phyloP scores from a whole-genome alignment of 805 yeast species.

The Blastobotrys mokoenaii region DNA sequence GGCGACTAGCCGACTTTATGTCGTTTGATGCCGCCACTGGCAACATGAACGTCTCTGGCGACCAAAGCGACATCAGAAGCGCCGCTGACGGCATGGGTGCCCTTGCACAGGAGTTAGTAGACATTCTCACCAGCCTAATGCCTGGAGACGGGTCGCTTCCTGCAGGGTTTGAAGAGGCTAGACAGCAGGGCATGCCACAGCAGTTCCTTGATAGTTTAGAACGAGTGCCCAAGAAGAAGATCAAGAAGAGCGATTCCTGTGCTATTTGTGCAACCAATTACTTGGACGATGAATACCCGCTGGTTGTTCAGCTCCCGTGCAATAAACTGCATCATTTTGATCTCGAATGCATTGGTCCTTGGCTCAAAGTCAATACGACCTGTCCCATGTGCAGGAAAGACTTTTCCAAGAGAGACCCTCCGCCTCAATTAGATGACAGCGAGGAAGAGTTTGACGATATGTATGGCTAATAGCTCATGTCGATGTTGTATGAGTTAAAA shows the following conservation, averaged over 20 bases:
- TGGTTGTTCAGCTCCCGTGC: conserved; percentile 72
- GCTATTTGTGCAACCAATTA: conserved; percentile 77
- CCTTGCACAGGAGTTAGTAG: neutral
- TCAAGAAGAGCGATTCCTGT: conserved; percentile 49
- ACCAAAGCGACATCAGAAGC: neutral
- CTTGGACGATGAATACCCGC: conserved; percentile 64
- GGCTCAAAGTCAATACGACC: conserved; percentile 54
- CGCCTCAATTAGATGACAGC: conserved; percentile 31
- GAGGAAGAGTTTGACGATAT: conserved; percentile 65
- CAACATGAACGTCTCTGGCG: neutral
- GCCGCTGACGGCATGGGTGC: neutral
- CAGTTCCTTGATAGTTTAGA: conserved; percentile 70
- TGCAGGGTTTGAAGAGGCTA: neutral
- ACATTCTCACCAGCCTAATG: neutral
- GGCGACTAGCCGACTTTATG: neutral
- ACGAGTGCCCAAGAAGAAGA: conserved; percentile 45
- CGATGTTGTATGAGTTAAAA: neutral
- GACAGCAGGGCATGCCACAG: conserved; percentile 41
- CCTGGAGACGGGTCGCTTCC: neutral
- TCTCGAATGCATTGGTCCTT: conserved; percentile 82
- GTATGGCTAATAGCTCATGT: conserved; percentile 49
- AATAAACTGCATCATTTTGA: conserved; percentile 65
- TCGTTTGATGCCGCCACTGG: neutral
- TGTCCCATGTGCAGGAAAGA: conserved; percentile 86
- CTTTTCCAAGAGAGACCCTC: conserved; percentile 44